Base-by-base conservation (phyloP, 1,284 basidiomycete genomes). In the Naganishia cerealis region DNA sequence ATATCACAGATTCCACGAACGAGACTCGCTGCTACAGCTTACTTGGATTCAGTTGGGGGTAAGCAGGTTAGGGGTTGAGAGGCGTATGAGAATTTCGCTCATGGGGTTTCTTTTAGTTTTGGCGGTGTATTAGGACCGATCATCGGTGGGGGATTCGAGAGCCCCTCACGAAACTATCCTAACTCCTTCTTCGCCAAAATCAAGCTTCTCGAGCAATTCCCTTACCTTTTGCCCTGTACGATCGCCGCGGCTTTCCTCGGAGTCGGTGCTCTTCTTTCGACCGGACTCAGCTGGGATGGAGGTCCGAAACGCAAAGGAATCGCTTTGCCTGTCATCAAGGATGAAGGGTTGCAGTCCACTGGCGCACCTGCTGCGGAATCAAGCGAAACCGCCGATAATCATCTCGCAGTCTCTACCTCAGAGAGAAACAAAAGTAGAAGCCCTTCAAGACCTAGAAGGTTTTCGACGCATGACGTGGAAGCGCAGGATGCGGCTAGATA, bases 11-110 rank as follows among this genome's bases (percentile, higher is more conserved):
- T 29, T 81, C 86, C 48, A 91, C 87, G 66, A 97, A 97, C 78
- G 94, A 96, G 80, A 91, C 91, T 42, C 86, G 92, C 72, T 94
- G 94, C 16, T 96, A 96, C 77, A 92, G 92, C 57, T 91, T 94
- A 72, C 85, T 97, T 63, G 94, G 93, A 24, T 96, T 96, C 80
- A 92, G 89, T 72, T 97, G 94, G 94, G 94, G 94, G 94, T 55
- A 29, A 36, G 40, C 46, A 16, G 24, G 12, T 1, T 42, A 21
- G 0, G 15, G 40, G n/a, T 12, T 48, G n/a, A 2, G 0, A 52
- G 29, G 8, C 12, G 33, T 54, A 36, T 16, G 15, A 26, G 15
- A 46, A 42, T 26, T 43, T 33, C 12, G 3, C 26, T 4, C 29
- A 33, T 33, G 94, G 92, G 26, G 95, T 96, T 80, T 92, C 89